Conservation (phyloP, 2,329 filamentous ascomycete species). For the Exophiala viscosa region DNA sequence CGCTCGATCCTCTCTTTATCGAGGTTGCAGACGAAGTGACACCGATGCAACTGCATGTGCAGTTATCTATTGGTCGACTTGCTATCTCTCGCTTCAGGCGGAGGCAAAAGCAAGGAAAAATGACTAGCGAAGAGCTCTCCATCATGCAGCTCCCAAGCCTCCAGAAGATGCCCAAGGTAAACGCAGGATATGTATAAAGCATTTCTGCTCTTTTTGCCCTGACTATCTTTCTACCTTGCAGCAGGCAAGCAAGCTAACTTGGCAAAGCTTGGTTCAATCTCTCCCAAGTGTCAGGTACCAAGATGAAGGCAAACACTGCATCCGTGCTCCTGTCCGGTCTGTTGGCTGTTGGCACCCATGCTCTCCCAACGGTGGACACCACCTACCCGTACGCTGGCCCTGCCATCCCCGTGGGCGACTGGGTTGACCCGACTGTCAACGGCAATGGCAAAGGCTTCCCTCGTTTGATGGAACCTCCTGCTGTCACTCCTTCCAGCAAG, state of each 20-base stretch:
- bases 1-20: no score
- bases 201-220: not conserved
- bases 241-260: not conserved
- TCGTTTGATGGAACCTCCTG: constrained; percentile 49
- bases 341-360: constrained; percentile 15
- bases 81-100: no score
- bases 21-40: no score
- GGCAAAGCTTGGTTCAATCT: not conserved
- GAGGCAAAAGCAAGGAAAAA: no score
- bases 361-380: constrained; percentile 39
- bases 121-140: no score
- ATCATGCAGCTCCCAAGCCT: no score
- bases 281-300: not conserved
- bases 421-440: constrained; percentile 49
- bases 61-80: no score
- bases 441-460: constrained; percentile 53
- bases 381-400: constrained; percentile 49
- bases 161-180: no score
- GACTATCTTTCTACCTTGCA: not conserved
- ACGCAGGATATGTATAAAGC: not conserved
- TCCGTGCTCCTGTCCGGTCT: not conserved
- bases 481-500: constrained; percentile 43
- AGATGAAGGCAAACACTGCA: not conserved
- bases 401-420: constrained; percentile 48
- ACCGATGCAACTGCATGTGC: no score